Evolutionary conservation across 2,329 filamentous ascomycete genomes (phyloP), one percentile per base, ranked within the genome.

Genomic region (Paecilomyces sp.): DNA sequence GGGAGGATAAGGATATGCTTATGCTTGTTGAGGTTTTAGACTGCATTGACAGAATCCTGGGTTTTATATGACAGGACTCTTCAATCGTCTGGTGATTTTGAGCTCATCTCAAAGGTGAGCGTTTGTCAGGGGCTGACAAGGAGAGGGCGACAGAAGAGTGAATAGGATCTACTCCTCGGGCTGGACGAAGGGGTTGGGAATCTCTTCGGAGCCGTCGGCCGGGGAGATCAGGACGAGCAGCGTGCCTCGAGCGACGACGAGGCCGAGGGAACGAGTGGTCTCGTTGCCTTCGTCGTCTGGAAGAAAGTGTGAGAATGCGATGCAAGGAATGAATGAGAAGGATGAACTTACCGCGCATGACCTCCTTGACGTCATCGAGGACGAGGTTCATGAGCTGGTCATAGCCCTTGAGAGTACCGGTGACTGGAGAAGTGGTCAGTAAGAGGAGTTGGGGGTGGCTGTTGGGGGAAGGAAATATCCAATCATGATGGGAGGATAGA

Each of bases 331-430:
- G 18, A 33, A n/a, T 18, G 54, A 53, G 18, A 18, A 18, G 55
- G 34, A 13, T 22, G 53, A 58, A 58, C 82, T 63, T 79, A 96
- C 93, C 93, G 81, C 89, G 85, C 77, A 97, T 87, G 55, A 88
- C 84, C 75, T 99, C 94, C 74, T 94, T 87, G 57, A 96, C 93
- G 67, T 97, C 90, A 71, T 97, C 94, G 59, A 99, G 81, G 28
- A 99, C 94, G 63, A 99, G 82, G 74, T 99, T 99, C 92, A 97
- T 97, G 62, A 99, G 83, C 68, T 94, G 92, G 74, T 99, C 94
- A 75, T 92, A 97, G 63, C 94, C 94, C 77, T 97, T 97, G 51
- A 99, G 82, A 1, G 86, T 91, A 57, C 94, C 94, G 56, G 87
- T 88, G 59, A 96, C 93, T 96, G 70, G 8, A 3, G 8, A 63